A percentile compares a stretch with the other conserved stretches of the same genome.
Evolutionary conservation across 2,329 filamentous ascomycete genomes (phyloP).

Genomic region (Aspergillus sp.): DNA sequence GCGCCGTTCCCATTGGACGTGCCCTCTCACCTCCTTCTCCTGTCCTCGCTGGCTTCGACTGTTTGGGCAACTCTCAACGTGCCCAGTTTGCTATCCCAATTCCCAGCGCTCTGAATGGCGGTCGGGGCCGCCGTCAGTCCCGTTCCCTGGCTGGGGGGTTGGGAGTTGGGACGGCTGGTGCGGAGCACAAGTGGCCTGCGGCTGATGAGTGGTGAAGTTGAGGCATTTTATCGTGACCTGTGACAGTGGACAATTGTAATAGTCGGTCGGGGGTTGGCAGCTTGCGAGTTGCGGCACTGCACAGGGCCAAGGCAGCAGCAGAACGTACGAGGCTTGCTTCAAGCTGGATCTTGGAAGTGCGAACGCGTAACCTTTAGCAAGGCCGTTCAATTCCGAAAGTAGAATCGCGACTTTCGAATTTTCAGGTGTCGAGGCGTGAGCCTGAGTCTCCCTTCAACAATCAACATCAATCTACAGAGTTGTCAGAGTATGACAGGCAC

Average conservation of each 20-base stretch:
- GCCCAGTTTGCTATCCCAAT: background rate
- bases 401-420: background rate
- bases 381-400: background rate
- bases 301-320: background rate
- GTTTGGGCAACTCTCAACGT: conserved; percentile 8
- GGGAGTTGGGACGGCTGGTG: background rate
- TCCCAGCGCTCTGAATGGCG: background rate
- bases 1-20: background rate
- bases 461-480: background rate
- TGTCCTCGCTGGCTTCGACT: background rate
- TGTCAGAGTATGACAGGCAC: background rate
- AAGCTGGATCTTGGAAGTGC: background rate
- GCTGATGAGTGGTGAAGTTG: background rate
- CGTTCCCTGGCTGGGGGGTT: too few relatives aligned
- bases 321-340: background rate
- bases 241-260: background rate
- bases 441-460: background rate
- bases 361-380: background rate
- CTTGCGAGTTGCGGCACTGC: background rate
- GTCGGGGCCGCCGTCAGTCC: too few relatives aligned
- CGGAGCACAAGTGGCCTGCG: background rate
- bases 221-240: background rate
- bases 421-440: background rate
- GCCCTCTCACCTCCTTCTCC: too few relatives aligned
- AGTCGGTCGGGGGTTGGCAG: background rate